Base-by-base conservation (phyloP, 169 alveolate species). In the Plasmodium vinckei region DNA sequence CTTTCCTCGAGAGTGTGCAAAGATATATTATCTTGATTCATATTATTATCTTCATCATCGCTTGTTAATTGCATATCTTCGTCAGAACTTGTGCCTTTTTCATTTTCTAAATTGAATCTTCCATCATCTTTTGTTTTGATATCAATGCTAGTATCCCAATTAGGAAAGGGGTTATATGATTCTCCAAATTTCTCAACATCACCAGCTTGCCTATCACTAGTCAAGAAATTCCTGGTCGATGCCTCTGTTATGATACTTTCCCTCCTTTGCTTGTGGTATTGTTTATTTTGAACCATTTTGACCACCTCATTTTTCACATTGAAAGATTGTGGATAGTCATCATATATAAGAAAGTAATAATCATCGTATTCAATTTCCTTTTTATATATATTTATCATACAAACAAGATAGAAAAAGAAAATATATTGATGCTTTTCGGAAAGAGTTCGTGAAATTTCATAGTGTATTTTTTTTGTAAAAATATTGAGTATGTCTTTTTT, bases 371-470 rank as follows among this genome's bases (percentile, higher is more conserved):
- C 82, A 1, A 82, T 82, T 42, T 82, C 90, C 10, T 44, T 59
- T 27, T 82, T 82, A 44, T 82, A 82, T 27, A 82, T 82, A 19
- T 82, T 82, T 53, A 82, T 67, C 90, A 82, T 82, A 44, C 90
- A 82, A 9, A 82, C 90, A 10, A 82, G 61, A 53, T 82, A 82
- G 53, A 82, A 82, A 27, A 82, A 82, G 12, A 82, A 82, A 17
- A 82, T 82, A 10, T 67, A 82, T 23, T 82, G 90, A 23, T 82
- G 90, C 27, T 82, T 82, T 47, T 82, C 90, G 2, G 90, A 82
- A 17, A 82, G 15, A 2, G 90, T 82, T 23, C 90, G 67, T 4
- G 90, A 49, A 54, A 82, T 56, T n/a, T 82, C 90, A 23, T 67
- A 82, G 27, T 82, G 90, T 1, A 82, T 82, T 54, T 67, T 82